Percentiles rank a stretch among this genome's conserved stretches.
These are phyloP conservation scores for Xylariales sp. DNA, from an alignment of 2,329 filamentous ascomycete species.

Conservation along the genomic window DNA sequence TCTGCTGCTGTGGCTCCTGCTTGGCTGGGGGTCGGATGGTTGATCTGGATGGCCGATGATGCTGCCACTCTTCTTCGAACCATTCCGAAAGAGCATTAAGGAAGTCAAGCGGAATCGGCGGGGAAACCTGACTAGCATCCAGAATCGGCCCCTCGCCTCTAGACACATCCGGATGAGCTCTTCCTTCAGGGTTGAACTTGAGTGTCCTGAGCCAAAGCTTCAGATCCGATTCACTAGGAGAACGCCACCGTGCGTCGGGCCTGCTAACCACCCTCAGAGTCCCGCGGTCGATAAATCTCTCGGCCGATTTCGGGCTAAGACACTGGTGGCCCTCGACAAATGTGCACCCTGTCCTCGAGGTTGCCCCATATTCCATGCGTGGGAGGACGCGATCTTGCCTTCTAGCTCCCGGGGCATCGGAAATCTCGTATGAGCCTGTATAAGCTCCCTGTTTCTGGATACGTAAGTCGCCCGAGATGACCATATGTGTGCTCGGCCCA, in stretches of 20 bases:
- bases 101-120: not conserved
- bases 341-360: constrained; percentile 17
- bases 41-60: no score
- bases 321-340: constrained; percentile 37
- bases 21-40: no score
- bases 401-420: not conserved
- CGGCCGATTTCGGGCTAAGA: constrained; percentile 37
- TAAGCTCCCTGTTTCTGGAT: not conserved
- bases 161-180: constrained; percentile 8
- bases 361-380: constrained; percentile 20
- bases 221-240: not conserved
- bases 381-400: constrained; percentile 15
- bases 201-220: constrained; percentile 26
- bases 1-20: not conserved
- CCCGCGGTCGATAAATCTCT: constrained; percentile 38
- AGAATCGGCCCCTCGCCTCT: constrained; percentile 24
- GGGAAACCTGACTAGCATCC: not conserved
- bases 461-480: constrained; percentile 29
- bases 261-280: constrained; percentile 21
- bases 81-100: constrained; percentile 23
- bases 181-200: constrained; percentile 28
- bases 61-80: constrained; percentile 36
- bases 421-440: constrained; percentile 10
- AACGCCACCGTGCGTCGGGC: not conserved
- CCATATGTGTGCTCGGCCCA: constrained; percentile 27